Evolutionary conservation across 768 basidiomycete species (phyloP), one percentile per base, ranked within the genome.

Genomic region (Dacryopinax spathularia): DNA sequence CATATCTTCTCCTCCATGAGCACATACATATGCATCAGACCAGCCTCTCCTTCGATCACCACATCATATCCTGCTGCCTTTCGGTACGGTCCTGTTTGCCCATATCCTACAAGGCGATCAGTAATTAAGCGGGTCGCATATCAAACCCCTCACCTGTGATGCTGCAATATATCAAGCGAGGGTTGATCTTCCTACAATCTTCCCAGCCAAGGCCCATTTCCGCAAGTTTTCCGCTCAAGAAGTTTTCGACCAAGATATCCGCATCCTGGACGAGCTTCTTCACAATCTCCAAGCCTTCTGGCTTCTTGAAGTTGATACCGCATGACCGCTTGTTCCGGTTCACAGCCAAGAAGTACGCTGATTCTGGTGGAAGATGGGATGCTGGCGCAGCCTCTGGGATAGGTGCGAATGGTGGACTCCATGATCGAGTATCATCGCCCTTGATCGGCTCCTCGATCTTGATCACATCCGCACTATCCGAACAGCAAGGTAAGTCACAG

Each of bases 171-270:
- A 97, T 86, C 48, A 97, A 76, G 27, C 79, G 75, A 3, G 86
- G 84, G 69, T 96, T 97, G 60, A 93, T 78, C 70, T 80, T 80
- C 64, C 76, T 77, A 71, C 90, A 90, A 63, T 88, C 84, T 66
- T 91, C 86, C 77, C 84, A 96, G 4, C 90, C 91, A 20, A 97
- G 81, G 0, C 93, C 91, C 76, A 92, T 81, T 60, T 82, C 81
- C 6, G 82, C 84, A 18, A 97, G 81, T 72, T 96, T 96, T 2
- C 94, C 89, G 6, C 88, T 78, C 35, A 91, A 75, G 66, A 85
- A 94, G 71, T 95, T 95, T 76, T 95, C 91, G 0, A 95, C 91
- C 15, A 97, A 78, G 16, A 97, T 80, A 69, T 97, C 92, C 1
- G 91, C 83, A 61, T 80, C 77, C 66, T 79, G 76, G 27, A 95